These are phyloP conservation scores for Fraxinus latifolia DNA, from an alignment of 305 asterid species.

Conservation along the genomic window DNA sequence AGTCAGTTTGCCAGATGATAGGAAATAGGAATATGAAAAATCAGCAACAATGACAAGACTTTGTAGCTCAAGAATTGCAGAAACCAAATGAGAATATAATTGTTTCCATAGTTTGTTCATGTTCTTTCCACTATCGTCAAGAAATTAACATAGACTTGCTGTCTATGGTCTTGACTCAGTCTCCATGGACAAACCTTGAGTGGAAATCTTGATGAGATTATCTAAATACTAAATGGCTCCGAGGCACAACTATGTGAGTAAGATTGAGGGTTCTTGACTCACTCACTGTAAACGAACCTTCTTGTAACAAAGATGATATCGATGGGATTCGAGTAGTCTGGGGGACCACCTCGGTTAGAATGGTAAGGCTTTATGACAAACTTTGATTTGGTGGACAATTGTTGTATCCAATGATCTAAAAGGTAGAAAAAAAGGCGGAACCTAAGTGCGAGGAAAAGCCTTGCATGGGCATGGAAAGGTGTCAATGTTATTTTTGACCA, in stretches of 20 bases:
- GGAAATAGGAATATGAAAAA: conserved; percentile 25
- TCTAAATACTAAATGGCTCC: background rate
- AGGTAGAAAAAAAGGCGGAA: background rate
- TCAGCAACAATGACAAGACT: conserved; percentile 1
- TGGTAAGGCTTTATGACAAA: background rate
- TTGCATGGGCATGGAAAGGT: background rate
- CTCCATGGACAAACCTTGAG: background rate
- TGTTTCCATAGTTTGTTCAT: background rate
- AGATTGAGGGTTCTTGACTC: background rate
- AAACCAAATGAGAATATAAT: background rate
- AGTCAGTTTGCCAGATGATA: conserved; percentile 28
- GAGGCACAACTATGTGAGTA: background rate
- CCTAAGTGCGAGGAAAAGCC: background rate
- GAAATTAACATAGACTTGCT: background rate
- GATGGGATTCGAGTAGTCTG: background rate
- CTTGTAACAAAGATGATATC: background rate
- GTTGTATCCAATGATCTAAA: background rate
- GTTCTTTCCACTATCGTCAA: background rate
- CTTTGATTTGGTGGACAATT: background rate
- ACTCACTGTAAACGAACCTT: background rate
- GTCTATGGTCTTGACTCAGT: background rate
- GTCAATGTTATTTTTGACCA: background rate
- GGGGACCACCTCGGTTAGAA: background rate
- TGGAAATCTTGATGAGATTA: background rate
- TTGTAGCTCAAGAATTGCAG: background rate